Base-by-base conservation (phyloP, 179 eudicot genomes). In the Pouteria campechiana region DNA sequence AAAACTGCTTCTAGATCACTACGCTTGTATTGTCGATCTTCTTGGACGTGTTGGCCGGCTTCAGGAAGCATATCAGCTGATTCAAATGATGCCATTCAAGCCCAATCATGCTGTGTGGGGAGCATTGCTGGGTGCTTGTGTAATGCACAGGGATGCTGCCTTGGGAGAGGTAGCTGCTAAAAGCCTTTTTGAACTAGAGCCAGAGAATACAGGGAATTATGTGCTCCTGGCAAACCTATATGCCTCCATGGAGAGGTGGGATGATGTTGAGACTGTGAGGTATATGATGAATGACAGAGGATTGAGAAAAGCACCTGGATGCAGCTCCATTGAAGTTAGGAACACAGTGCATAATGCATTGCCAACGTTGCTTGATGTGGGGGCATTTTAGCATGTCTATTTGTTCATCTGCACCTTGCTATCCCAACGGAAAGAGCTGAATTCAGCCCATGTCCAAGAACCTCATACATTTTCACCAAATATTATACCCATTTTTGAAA, bases 201-300 rank as follows among this genome's bases (percentile, higher is more conserved):
- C 79, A 4, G 72, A 54, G 24, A 73, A 73, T 24, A 73, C 79
- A 6, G 79, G 79, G 7, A 73, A 73, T 54, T 73, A 69, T 18
- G 66, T 73, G 29, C 27, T 73, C 24, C 28, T 73, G 69, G 65
- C 58, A 25, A 73, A 73, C 7, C 57, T 73, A 31, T 73, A 73
- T 32, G 55, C 75, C 11, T 57, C 72, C 6, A 67, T 45, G 9
- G 79, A 72, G 31, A 61, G 75, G 44, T 73, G 74, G 68, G 46
- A 50, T 45, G 79, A 73, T 46, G 79, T 69, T 5, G 75, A 73
- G 64, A 61, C 35, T 0, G 46, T 62, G 9, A 69, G 75, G 36
- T 23, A 31, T 10, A 53, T 46, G 63, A 54, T 73, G 44, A 54
- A 69, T 39, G 47, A 31, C 9, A 49, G 64, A 1, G 75, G 75